A percentile compares a stretch with the other conserved stretches of the same genome.
These are phyloP conservation scores for Bimuria novae-zelandiae DNA, from an alignment of 2,329 filamentous ascomycete species.

Conservation along the genomic window DNA sequence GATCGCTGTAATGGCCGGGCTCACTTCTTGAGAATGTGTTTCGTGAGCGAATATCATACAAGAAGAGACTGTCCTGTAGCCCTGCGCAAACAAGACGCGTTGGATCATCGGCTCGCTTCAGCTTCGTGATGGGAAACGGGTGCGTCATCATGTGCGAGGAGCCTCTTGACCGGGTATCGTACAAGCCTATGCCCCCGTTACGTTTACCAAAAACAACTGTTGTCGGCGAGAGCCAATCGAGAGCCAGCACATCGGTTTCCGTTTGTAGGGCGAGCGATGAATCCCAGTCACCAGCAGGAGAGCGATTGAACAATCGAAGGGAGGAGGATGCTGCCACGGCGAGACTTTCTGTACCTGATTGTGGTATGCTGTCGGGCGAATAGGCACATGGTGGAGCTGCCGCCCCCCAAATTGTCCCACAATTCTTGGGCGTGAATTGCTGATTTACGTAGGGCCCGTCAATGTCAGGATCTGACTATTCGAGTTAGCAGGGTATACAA, in stretches of 20 bases:
- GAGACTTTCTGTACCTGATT: slow-evolving; percentile 31
- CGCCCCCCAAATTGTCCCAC: slow-evolving; percentile 34
- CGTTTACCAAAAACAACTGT: slow-evolving; percentile 40
- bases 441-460: slow-evolving; percentile 34
- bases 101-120: slow-evolving; percentile 32
- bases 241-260: slow-evolving; percentile 35
- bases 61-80: slow-evolving; percentile 28
- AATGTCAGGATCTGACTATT: slow-evolving; percentile 27
- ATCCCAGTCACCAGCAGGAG: slow-evolving; percentile 28
- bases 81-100: slow-evolving; percentile 36
- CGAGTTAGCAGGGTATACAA: slow-evolving; percentile 1
- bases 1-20: slow-evolving; percentile 7
- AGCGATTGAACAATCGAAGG: slow-evolving; percentile 31
- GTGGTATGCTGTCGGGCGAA: slow-evolving; percentile 22
- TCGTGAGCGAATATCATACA: slow-evolving; percentile 39
- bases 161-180: slow-evolving; percentile 36
- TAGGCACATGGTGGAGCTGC: slow-evolving; percentile 27
- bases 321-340: slow-evolving; percentile 37
- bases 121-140: slow-evolving; percentile 24
- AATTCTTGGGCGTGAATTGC: slow-evolving; percentile 31
- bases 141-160: slow-evolving; percentile 33
- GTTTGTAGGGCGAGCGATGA: slow-evolving; percentile 8
- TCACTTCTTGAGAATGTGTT: neutral
- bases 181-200: slow-evolving; percentile 38
- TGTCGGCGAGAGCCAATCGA: slow-evolving; percentile 41